These are phyloP conservation scores for Trametes elegans DNA, from an alignment of 768 basidiomycete genomes.

Conservation along the genomic window DNA sequence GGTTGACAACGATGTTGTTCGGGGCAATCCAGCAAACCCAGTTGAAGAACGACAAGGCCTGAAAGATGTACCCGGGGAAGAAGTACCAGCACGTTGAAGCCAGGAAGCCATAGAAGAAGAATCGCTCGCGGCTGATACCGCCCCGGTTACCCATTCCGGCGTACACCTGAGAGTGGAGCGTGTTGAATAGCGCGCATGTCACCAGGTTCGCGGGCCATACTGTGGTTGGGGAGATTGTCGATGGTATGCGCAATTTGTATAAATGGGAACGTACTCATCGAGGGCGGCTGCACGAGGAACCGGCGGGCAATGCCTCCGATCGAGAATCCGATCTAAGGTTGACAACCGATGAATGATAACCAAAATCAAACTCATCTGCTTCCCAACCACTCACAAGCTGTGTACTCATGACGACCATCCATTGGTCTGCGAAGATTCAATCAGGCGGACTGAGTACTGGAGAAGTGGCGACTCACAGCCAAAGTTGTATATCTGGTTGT, in stretches of 20 bases:
- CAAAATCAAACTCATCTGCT: not conserved
- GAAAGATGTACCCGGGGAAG: slow-evolving; percentile 81
- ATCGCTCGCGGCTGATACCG: slow-evolving; percentile 71
- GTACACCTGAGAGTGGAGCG: slow-evolving; percentile 68
- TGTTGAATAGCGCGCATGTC: slow-evolving; percentile 74
- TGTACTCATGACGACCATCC: slow-evolving; percentile 78
- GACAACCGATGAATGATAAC: not conserved
- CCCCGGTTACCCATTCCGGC: slow-evolving; percentile 58
- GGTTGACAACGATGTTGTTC: slow-evolving; percentile 37
- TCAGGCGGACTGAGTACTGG: not conserved
- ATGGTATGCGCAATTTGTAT: not conserved
- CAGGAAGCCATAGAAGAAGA: slow-evolving; percentile 67
- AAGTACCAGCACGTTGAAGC: slow-evolving; percentile 59
- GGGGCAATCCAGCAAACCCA: slow-evolving; percentile 66
- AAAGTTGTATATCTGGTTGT: slow-evolving; percentile 57
- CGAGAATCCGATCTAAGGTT: slow-evolving; percentile 70
- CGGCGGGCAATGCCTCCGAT: slow-evolving; percentile 74
- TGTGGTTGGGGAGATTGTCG: slow-evolving; percentile 1
- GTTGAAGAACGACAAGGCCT: slow-evolving; percentile 78
- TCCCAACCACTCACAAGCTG: slow-evolving; percentile 55
- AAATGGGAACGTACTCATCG: slow-evolving; percentile 38
- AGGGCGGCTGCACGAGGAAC: slow-evolving; percentile 64
- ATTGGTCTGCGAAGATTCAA: slow-evolving; percentile 50
- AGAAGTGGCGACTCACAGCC: slow-evolving; percentile 32
- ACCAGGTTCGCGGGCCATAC: slow-evolving; percentile 79